A percentile compares a stretch with the other conserved stretches of the same genome.
phyloP scores from a whole-genome alignment of 257 asterid species.

The Rhazya stricta region DNA sequence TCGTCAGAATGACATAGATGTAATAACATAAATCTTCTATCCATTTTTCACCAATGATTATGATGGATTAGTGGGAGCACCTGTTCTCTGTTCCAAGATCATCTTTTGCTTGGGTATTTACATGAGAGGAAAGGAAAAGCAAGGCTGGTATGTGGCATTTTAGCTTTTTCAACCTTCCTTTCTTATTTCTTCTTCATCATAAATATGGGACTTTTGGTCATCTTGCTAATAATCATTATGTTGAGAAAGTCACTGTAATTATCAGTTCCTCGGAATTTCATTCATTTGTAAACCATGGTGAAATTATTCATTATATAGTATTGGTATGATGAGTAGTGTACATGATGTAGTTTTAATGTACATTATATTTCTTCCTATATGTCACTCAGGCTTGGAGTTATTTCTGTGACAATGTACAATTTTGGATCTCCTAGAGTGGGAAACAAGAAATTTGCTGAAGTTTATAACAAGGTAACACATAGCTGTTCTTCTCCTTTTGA shows the following conservation, averaged over 20 bases:
- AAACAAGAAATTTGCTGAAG: conserved; percentile 84
- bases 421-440: conserved; percentile 99
- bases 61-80: neutral
- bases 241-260: neutral
- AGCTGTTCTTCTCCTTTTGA: neutral
- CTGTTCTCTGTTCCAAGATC: neutral
- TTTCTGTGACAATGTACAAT: conserved; percentile 82
- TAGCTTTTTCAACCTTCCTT: neutral
- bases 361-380: neutral
- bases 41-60: neutral
- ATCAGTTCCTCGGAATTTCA: neutral
- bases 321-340: neutral
- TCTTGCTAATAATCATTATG: neutral
- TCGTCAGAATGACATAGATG: neutral
- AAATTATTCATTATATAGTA: neutral
- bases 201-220: neutral
- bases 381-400: conserved; percentile 57
- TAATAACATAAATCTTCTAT: neutral
- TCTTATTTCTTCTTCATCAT: neutral
- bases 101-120: neutral
- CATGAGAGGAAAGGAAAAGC: neutral
- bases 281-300: neutral
- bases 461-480: conserved; percentile 68
- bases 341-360: neutral
- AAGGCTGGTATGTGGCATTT: neutral